Evolutionary conservation across 306 rosid species (phyloP), one percentile per base, ranked within the genome.

Genomic region (Malus orientalis): DNA sequence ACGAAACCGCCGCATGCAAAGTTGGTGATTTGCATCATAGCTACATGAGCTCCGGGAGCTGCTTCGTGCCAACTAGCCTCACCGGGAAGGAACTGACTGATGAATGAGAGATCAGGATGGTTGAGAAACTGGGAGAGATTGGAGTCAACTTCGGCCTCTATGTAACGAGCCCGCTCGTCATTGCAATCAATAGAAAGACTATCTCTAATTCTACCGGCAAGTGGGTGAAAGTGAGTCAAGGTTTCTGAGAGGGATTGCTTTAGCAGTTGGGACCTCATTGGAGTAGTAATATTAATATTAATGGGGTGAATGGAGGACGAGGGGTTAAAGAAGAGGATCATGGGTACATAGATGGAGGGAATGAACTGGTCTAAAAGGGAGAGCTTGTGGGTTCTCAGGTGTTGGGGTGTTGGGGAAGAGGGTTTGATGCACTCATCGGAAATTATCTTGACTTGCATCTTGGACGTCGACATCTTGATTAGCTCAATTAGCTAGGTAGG

Each of bases 361-460:
- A 68, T 47, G 20, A 83, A 45, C 3, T 83, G 85, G 57, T 86
- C 89, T 63, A 86, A 78, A 71, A 83, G 70, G 54, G 85, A 81
- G 11, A 78, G 76, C 57, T 81, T 83, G 78, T 68, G 70, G 74
- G n/a, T 22, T 65, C 13, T 79, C 8, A 81, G 30, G 78, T 81
- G 70, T 20, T 61, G 49, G 22, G 87, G 87, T 63, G 87, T 81
- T 64, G 84, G 84, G 58, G 81, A 75, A 57, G 82, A 83, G 33
- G 87, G 82, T 49, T 45, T 85, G 74, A 85, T 82, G 59, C n/a
- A 44, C 74, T 85, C 69, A 57, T 75, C 79, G 42, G 86, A 85
- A n/a, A 79, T n/a, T 22, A 82, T 76, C 59, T 79, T 67, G 3
- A 81, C 54, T 29, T 81, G 78, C 38, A 36, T 36, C 81, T 76